Conservation (phyloP, 2,329 filamentous ascomycete species). For the Diplodia corticola region DNA sequence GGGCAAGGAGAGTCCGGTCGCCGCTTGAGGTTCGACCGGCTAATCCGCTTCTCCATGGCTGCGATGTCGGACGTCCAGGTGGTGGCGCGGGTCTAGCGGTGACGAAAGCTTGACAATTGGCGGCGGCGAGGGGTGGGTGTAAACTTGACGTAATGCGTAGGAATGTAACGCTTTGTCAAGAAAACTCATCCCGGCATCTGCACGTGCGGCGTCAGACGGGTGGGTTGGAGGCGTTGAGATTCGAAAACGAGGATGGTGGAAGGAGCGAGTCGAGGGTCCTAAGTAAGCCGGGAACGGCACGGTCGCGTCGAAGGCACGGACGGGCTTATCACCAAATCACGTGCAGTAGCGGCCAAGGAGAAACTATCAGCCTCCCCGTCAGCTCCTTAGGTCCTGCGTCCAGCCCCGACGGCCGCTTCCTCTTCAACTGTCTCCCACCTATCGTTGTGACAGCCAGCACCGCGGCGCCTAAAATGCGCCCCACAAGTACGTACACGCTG, state of each 20-base stretch:
- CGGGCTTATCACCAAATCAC: slow-evolving; percentile 3
- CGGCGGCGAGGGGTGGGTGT: background rate
- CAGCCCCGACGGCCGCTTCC: background rate
- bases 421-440: background rate
- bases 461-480: background rate
- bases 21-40: background rate
- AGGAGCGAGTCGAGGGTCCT: background rate
- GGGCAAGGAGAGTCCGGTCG: slow-evolving; percentile 1
- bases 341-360: background rate
- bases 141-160: background rate
- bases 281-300: background rate
- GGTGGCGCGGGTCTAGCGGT: background rate
- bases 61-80: background rate
- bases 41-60: background rate
- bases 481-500: background rate
- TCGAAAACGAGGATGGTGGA: background rate
- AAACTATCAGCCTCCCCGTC: background rate
- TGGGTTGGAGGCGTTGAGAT: background rate
- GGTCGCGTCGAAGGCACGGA: background rate
- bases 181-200: background rate
- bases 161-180: too few relatives aligned
- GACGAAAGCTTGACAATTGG: background rate
- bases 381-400: too few relatives aligned
- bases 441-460: background rate
- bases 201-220: background rate